Evolutionary conservation across 768 basidiomycete species (phyloP).

Genomic region (Aureoboletus auriporus): DNA sequence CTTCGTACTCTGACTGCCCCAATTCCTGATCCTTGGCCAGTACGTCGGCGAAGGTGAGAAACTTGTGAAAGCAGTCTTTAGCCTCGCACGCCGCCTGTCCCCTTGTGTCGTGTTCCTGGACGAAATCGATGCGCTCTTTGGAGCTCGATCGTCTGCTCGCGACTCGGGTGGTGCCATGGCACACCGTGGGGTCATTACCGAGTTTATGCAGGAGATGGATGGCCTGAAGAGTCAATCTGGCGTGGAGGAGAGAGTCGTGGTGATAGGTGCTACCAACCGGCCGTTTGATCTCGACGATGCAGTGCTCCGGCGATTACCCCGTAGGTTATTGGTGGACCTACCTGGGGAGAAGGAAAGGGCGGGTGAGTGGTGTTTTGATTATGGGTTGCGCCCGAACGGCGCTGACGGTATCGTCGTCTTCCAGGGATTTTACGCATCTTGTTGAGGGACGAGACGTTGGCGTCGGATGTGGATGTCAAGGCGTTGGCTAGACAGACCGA

Average conservation of each 20-base stretch:
- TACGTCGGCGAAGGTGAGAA: slow-evolving; percentile 90
- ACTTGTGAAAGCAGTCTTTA: slow-evolving; percentile 84
- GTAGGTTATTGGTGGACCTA: slow-evolving; percentile 83
- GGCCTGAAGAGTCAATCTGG: slow-evolving; percentile 60
- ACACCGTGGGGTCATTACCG: slow-evolving; percentile 84
- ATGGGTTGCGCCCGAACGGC: not conserved
- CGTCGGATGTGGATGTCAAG: slow-evolving; percentile 57
- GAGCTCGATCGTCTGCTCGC: slow-evolving; percentile 72
- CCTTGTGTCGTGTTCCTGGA: slow-evolving; percentile 95
- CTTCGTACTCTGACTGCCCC: not conserved
- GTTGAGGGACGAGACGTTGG: slow-evolving; percentile 74
- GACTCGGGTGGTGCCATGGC: slow-evolving; percentile 79
- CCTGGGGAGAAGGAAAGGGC: slow-evolving; percentile 82
- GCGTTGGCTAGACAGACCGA: slow-evolving; percentile 69
- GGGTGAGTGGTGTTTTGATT: slow-evolving; percentile 45
- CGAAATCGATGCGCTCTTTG: slow-evolving; percentile 91
- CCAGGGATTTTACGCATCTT: slow-evolving; percentile 86
- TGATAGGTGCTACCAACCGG: slow-evolving; percentile 93
- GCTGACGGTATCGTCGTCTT: slow-evolving; percentile 2
- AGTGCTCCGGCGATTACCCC: slow-evolving; percentile 81
- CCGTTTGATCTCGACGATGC: slow-evolving; percentile 92
- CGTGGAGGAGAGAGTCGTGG: slow-evolving; percentile 75
- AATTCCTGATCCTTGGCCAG: slow-evolving; percentile 32
- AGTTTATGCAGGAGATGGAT: slow-evolving; percentile 98
- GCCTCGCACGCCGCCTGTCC: slow-evolving; percentile 76